Evolutionary conservation across 2,329 filamentous ascomycete genomes (phyloP).

Genomic region (Dothiorella sarmentorum): DNA sequence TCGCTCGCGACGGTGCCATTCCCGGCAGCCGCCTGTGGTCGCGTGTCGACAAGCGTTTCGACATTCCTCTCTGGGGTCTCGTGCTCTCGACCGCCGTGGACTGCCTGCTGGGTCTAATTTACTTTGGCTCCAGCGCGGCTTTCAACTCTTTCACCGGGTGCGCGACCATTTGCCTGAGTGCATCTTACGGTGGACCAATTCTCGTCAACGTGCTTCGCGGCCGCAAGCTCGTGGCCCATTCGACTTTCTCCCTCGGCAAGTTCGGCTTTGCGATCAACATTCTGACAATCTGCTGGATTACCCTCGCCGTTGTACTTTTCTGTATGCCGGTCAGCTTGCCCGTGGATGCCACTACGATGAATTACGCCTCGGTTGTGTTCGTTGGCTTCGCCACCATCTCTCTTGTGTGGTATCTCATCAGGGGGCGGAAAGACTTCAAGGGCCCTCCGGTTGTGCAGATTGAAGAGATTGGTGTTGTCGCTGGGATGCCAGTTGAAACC

Average conservation of each 20-base stretch:
- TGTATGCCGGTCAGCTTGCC: conserved; percentile 62
- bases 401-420: conserved; percentile 36
- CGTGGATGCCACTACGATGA: conserved; percentile 41
- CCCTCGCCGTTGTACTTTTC: conserved; percentile 67
- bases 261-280: conserved; percentile 68
- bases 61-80: conserved; percentile 68
- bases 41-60: conserved; percentile 60
- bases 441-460: conserved; percentile 37
- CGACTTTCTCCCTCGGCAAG: conserved; percentile 64
- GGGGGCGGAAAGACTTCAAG: conserved; percentile 37
- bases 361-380: conserved; percentile 43
- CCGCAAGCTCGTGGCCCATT: conserved; percentile 62
- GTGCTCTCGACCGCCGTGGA: conserved; percentile 65
- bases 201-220: conserved; percentile 65
- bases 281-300: conserved; percentile 67
- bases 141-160: conserved; percentile 80
- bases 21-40: conserved; percentile 66
- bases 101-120: conserved; percentile 71
- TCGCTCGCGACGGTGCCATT: conserved; percentile 71
- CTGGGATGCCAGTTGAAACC: conserved; percentile 31
- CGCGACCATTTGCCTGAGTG: conserved; percentile 73
- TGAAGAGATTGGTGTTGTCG: conserved; percentile 32
- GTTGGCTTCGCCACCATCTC: conserved; percentile 38
- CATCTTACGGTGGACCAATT: conserved; percentile 73
- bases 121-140: conserved; percentile 72